Base-by-base conservation (phyloP, 23 red algal species). In the Gracilaria caudata region DNA sequence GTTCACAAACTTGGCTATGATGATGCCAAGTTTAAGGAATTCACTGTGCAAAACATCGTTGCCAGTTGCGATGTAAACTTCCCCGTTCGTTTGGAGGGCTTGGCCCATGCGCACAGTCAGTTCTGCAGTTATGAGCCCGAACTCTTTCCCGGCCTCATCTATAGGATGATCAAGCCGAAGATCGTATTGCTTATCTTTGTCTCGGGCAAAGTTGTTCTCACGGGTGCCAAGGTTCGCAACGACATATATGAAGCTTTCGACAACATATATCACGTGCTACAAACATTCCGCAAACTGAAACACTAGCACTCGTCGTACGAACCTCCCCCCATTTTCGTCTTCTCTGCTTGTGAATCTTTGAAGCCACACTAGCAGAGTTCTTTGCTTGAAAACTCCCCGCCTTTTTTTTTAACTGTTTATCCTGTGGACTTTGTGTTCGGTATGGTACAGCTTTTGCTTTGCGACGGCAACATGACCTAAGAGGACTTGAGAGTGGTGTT, bases 111-210 rank as follows among this genome's bases (percentile, higher is more conserved):
- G 3, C 97, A 99, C 64, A 91, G 83, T 38, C 84, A 94, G 54
- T 99, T 95, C 81, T 94, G 92, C 79, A 87, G 87, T 29, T 99
- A 99, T 68, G 97, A 99, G 81, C 97, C 97, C 29, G 97, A 99
- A 81, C 86, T 99, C 6, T 99, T 99, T 86, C 97, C 97, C 35
- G 97, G 97, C 3, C 87, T 99, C 40, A 92, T 99, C 26, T 99
- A 99, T 64, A 90, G 97, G 24, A 99, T 99, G 97, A 80, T 95
- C 58, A 86, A 93, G 70, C 97, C 97, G 14, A 95, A 92, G 77
- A 90, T 99, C 26, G 97, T 94, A 35, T 75, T 99, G 51, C 90
- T 99, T n/a, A 99, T 99, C 66, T 99, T 99, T 88, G 97, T 99
- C 21, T 93, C 87, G 43, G 97, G 97, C 61, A 99, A 99, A 84